Evolutionary conservation across 345 rosid species (phyloP).

Genomic region (Eucalyptus brandiana): DNA sequence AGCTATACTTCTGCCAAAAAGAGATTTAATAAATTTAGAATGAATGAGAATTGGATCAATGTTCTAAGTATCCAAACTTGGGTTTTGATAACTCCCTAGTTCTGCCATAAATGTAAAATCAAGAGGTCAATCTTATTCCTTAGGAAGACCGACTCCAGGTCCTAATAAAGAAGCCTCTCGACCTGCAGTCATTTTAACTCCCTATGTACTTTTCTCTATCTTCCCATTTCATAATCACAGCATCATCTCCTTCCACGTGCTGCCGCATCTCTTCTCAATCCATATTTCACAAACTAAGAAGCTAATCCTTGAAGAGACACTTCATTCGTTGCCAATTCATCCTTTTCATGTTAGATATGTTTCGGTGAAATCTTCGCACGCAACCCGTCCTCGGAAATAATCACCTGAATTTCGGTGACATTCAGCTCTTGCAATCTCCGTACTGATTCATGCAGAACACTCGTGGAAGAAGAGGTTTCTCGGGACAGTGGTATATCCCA

Average conservation of each 20-base stretch:
- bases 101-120: neutral
- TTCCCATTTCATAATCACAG: neutral
- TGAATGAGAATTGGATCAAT: neutral
- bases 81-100: neutral
- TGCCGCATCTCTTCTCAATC: neutral
- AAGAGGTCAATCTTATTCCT: neutral
- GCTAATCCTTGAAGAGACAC: neutral
- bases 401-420: neutral
- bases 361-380: neutral
- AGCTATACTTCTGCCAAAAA: no score
- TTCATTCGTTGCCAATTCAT: neutral
- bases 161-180: neutral
- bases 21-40: neutral
- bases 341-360: neutral
- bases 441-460: neutral
- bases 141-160: no score
- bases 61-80: neutral
- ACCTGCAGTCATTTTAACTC: neutral
- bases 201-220: no score
- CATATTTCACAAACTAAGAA: neutral
- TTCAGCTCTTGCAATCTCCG: neutral
- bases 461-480: neutral
- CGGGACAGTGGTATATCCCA: neutral
- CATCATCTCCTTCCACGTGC: neutral
- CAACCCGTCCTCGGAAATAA: neutral